These are phyloP conservation scores for Elsinoe australis DNA, from an alignment of 2,329 filamentous ascomycete genomes.

Conservation along the genomic window DNA sequence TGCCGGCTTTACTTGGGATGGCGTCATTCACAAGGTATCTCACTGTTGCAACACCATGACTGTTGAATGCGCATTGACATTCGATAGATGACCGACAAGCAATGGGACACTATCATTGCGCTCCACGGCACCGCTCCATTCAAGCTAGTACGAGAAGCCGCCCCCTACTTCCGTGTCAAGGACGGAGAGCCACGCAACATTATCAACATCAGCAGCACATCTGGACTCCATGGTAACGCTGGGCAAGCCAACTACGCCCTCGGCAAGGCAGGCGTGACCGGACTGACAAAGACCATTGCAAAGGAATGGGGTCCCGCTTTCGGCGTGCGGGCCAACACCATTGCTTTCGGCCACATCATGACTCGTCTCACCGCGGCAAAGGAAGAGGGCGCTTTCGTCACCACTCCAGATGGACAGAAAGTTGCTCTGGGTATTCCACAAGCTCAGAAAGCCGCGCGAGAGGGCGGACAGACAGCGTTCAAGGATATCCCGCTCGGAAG, in stretches of 20 bases:
- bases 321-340: conserved; percentile 72
- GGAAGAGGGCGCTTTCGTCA: conserved; percentile 73
- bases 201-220: conserved; percentile 77
- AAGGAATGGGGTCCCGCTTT: conserved; percentile 84
- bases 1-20: conserved; percentile 88
- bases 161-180: conserved; percentile 79
- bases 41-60: not conserved
- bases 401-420: conserved; percentile 66
- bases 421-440: conserved; percentile 66
- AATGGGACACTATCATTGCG: conserved; percentile 82
- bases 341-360: conserved; percentile 75
- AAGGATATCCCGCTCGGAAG: conserved; percentile 70
- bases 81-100: conserved; percentile 67
- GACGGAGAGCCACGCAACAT: conserved; percentile 72
- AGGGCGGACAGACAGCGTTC: conserved; percentile 35
- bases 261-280: conserved; percentile 75
- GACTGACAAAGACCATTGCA: conserved; percentile 80
- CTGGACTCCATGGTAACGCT: conserved; percentile 76
- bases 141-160: conserved; percentile 69
- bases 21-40: conserved; percentile 70
- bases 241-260: conserved; percentile 86
- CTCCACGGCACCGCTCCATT: conserved; percentile 82
- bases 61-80: conserved; percentile 18
- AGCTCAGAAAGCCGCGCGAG: conserved; percentile 44
- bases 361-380: conserved; percentile 77